Evolutionary conservation across 1,284 basidiomycete species (phyloP), one percentile per base, ranked within the genome.

Genomic region (Ustilago bromivora): DNA sequence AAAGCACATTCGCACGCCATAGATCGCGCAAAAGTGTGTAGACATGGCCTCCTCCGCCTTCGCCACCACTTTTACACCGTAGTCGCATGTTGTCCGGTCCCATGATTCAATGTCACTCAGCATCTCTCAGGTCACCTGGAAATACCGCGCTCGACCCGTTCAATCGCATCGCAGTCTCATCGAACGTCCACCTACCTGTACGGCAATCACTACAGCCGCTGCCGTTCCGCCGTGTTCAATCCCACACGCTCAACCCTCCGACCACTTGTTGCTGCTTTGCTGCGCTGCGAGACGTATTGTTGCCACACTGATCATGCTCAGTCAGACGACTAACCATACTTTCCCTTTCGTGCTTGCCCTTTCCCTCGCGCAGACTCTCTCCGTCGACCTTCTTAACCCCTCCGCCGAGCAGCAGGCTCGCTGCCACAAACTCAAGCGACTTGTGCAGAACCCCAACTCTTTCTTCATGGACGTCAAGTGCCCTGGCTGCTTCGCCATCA

Each of bases 381-480:
- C 95, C 88, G 88, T 98, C 88, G 97, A 99, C 89, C 93, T 99
- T 87, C 92, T 99, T 87, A 94, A 99, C 92, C 96, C 95, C 83
- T 93, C 94, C 77, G 88, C 91, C 85, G 94, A 95, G 88, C 89
- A 92, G 83, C 89, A 93, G 92, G 88, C 83, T 64, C 72, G 71
- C 59, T 67, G 84, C 80, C 94, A 98, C 92, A 99, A 99, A 91
- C 94, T 98, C 89, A 99, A 99, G 92, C 92, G 96, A 88, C 92
- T 99, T 86, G 97, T 99, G 85, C 97, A 98, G 89, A 93, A 92
- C 77, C 85, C 86, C 70, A 85, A 85, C 82, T 84, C 82, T 58
- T 98, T 96, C 90, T 99, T 98, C 90, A 99, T 99, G 97, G 97
- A 99, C 88, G 96, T 99, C 86, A 99, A 99, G 90, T 99, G 96